A percentile compares a stretch with the other conserved stretches of the same genome.
Evolutionary conservation across 83 land plant genomes (phyloP).

Genomic region (Thuja plicata): DNA sequence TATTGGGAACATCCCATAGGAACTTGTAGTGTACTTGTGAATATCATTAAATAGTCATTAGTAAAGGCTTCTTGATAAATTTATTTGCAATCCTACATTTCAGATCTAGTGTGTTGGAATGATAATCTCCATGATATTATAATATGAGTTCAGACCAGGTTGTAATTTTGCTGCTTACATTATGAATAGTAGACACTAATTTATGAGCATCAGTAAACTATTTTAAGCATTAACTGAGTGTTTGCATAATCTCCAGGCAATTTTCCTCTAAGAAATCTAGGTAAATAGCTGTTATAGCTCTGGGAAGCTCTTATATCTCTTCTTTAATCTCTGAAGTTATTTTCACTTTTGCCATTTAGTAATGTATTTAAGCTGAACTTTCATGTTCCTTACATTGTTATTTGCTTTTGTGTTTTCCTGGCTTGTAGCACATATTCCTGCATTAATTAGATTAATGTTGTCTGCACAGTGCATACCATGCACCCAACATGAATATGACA

Average conservation of each 20-base stretch:
- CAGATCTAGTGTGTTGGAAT: background rate
- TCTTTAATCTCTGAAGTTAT: background rate
- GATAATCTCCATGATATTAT: background rate
- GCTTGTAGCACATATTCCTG: background rate
- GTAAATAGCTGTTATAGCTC: background rate
- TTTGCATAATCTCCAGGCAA: background rate
- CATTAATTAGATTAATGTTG: background rate
- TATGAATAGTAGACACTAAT: background rate
- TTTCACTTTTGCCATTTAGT: background rate
- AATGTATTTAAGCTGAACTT: background rate
- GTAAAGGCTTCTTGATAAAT: background rate
- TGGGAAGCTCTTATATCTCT: background rate
- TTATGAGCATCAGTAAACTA: background rate
- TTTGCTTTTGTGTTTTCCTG: slow-evolving; percentile 2
- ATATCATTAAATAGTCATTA: background rate
- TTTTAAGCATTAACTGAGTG: background rate
- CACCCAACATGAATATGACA: background rate
- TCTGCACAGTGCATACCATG: background rate
- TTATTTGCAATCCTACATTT: background rate
- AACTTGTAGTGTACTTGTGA: background rate
- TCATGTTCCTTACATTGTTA: background rate
- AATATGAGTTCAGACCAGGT: background rate
- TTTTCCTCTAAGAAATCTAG: background rate
- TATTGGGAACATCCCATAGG: background rate
- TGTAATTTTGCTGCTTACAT: background rate